phyloP scores from a whole-genome alignment of 371 early-diverging fungal genomes.

The Rhizomucor miehei region DNA sequence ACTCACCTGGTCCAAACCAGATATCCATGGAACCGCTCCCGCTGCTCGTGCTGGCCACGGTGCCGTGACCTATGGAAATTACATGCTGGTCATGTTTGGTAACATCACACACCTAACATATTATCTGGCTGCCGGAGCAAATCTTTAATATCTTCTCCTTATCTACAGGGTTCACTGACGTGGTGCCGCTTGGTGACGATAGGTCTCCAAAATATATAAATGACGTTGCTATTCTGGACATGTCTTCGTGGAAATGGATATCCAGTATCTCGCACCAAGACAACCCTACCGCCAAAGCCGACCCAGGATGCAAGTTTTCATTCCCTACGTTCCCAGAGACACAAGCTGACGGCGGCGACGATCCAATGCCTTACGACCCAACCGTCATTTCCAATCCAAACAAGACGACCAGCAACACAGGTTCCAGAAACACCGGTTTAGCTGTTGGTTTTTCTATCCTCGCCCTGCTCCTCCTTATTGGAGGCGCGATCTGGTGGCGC shows the following conservation, averaged over 20 bases:
- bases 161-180: conserved; percentile 11
- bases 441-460: conserved; percentile 27
- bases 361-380: conserved; percentile 14
- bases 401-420: conserved; percentile 3
- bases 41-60: conserved; percentile 33
- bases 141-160: conserved; percentile 24
- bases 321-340: conserved; percentile 16
- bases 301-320: conserved; percentile 18
- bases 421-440: conserved; percentile 26
- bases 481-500: conserved; percentile 12
- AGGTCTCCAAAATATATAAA: conserved; percentile 15
- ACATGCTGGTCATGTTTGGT: conserved; percentile 41
- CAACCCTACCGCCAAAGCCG: conserved; percentile 5
- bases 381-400: conserved; percentile 25
- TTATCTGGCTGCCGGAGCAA: conserved; percentile 15
- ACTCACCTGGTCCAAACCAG: conserved; percentile 31
- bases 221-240: conserved; percentile 33
- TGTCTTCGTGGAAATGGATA: conserved; percentile 41
- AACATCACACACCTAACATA: conserved; percentile 5
- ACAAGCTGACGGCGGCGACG: conserved; percentile 3
- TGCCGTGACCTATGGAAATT: conserved; percentile 32
- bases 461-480: conserved; percentile 10
- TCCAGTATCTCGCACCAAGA: conserved; percentile 9
- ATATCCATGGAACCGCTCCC: conserved; percentile 24
- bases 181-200: not conserved